Evolutionary conservation across 2,329 filamentous ascomycete species (phyloP), one percentile per base, ranked within the genome.

Genomic region (Thelonectria discophora): DNA sequence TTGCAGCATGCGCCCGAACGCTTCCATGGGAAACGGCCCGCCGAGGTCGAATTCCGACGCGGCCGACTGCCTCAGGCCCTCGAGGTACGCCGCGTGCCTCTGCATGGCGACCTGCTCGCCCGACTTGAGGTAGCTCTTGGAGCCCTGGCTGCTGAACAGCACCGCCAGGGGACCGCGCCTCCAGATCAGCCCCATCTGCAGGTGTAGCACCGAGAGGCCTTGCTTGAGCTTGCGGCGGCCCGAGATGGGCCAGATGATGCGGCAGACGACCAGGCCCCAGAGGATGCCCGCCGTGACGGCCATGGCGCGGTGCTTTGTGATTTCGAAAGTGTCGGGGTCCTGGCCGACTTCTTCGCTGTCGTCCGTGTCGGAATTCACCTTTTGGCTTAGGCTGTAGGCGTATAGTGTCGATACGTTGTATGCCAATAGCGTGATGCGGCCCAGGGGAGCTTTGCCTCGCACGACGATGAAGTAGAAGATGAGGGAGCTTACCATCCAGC

Each of bases 381-480:
- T 86, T 62, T 92, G 88, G 0, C 90, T 90, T 1, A 98, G 83
- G 54, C 91, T 94, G 76, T 98, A 99, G 2, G 94, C 93, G 74
- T 99, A 98, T 1, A 99, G 83, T 2, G 93, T 92, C 6, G 93
- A 94, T 37, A 99, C 88, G 72, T 99, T 99, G 81, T 98, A 99
- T 0, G 94, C 97, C 18, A 99, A 85, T 71, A 99, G 87, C 62
- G 96, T 96, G 72, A 97, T 98, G 32, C 95, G 89, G 15, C 94
- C 94, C 77, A 98, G 89, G 0, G 94, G 93, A 0, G 91, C 93
- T 73, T 94, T 94, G n/a, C 90, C 89, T 69, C 88, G 85, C 15
- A 90, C 91, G 27, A 98, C 81, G 62, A 96, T 97, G 69, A 98
- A 88, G 76, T 94, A 97, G 69, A 97, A 97, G 67, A 92, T 95